Conservation (phyloP, 495 filamentous ascomycete species). For the Alectoria sarmentosa region DNA sequence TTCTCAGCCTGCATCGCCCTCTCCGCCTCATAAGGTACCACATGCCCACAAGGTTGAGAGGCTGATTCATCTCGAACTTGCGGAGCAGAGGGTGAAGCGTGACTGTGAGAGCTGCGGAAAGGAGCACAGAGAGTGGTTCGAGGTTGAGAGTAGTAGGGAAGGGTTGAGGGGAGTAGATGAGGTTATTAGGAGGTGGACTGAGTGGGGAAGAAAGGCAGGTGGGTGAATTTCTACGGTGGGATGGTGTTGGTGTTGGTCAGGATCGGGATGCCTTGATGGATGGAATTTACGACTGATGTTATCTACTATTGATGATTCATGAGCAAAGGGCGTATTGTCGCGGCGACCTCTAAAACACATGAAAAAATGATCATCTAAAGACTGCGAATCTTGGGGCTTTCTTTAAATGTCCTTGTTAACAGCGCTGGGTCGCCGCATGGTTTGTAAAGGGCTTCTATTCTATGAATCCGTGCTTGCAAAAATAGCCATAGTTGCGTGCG, state of each 20-base stretch:
- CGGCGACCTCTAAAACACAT: neutral
- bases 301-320: neutral
- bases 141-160: constrained; percentile 66
- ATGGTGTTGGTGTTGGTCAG: neutral
- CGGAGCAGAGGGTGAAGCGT: constrained; percentile 56
- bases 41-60: constrained; percentile 85
- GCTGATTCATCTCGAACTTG: constrained; percentile 84
- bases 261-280: neutral
- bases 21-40: constrained; percentile 55
- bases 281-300: neutral
- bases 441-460: neutral
- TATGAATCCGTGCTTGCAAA: too few relatives aligned
- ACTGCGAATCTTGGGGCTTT: too few relatives aligned
- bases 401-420: neutral
- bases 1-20: constrained; percentile 30
- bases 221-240: neutral
- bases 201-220: constrained; percentile 56
- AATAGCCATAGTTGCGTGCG: neutral
- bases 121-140: constrained; percentile 94
- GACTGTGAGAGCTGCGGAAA: constrained; percentile 74
- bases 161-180: constrained; percentile 74
- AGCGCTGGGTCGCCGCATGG: neutral
- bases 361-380: neutral
- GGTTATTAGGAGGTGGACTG: constrained; percentile 77
- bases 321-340: neutral